Evolutionary conservation across 169 alveolate genomes (phyloP).

Genomic region (Cryptosporidium canis): DNA sequence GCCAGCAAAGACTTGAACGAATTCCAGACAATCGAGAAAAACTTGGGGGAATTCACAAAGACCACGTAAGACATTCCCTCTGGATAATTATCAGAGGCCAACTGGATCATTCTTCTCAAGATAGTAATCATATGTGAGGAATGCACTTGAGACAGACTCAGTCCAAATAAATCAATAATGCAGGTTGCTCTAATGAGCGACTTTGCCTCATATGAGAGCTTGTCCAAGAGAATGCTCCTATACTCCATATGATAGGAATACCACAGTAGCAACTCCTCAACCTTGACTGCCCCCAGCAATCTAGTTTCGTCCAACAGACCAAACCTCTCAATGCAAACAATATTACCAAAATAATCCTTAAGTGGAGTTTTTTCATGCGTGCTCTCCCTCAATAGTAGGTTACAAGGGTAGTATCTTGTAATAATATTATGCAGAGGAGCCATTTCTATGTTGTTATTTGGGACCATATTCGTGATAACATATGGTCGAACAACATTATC

Average conservation of each 20-base stretch:
- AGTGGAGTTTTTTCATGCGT: slow-evolving; percentile 47
- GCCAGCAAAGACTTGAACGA: slow-evolving; percentile 60
- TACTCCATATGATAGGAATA: slow-evolving; percentile 71
- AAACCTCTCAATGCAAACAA: slow-evolving; percentile 66
- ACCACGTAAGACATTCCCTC: slow-evolving; percentile 71
- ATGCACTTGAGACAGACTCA: slow-evolving; percentile 66
- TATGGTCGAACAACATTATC: slow-evolving; percentile 64
- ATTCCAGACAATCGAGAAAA: slow-evolving; percentile 71
- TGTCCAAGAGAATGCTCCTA: slow-evolving; percentile 47
- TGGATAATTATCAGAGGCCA: slow-evolving; percentile 71
- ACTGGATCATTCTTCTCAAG: slow-evolving; percentile 60
- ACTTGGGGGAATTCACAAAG: slow-evolving; percentile 63
- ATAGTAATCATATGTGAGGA: slow-evolving; percentile 67
- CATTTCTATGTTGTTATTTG: slow-evolving; percentile 70
- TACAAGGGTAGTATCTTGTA: slow-evolving; percentile 62
- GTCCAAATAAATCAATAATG: slow-evolving; percentile 51
- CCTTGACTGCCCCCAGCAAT: slow-evolving; percentile 70
- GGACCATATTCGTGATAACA: slow-evolving; percentile 69
- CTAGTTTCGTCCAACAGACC: slow-evolving; percentile 68
- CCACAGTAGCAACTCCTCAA: slow-evolving; percentile 59
- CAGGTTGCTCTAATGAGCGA: slow-evolving; percentile 61
- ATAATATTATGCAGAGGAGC: slow-evolving; percentile 62
- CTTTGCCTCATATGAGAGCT: slow-evolving; percentile 45
- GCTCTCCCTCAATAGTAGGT: slow-evolving; percentile 45
- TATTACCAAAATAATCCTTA: slow-evolving; percentile 40